Evolutionary conservation across 2,329 filamentous ascomycete species (phyloP), one percentile per base, ranked within the genome.

Genomic region (Westerdykella aurantiaca): DNA sequence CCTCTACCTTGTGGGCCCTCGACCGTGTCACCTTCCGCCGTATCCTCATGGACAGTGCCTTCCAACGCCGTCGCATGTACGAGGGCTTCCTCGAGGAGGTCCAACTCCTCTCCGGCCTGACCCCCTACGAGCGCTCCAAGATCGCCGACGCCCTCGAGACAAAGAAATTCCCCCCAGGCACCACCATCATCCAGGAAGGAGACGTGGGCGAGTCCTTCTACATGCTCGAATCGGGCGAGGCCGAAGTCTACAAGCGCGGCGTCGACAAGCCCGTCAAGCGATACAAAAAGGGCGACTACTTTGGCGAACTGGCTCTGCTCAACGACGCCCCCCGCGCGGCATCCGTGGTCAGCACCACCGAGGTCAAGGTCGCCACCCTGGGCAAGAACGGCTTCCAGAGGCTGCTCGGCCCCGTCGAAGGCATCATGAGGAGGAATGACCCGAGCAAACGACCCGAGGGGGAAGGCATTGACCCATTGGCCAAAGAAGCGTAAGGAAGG

Each of bases 31-130:
- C 93, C 9, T 98, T 98, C 78, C 88, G 93, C 57, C 87, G 93
- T 48, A 97, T 98, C 52, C 77, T 98, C 50, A 96, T 98, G 90
- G 91, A 97, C 71, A 94, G 88, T 33, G 95, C 93, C 3, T 97
- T 96, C 73, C 88, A 94, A 58, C 86, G 91, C 44, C 84, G 93
- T 57, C 86, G 91, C 60, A 91, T 97, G 83, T 97, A 97, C 70
- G 93, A 98, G 71, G 88, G 83, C 56, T 97, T 98, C 75, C 77
- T 98, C 17, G 90, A 95, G 66, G 89, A 95, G 64, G 93, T 97
- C 2, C 88, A 88, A 0, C 77, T 97, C 23, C 79, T 98, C 21
- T 78, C 84, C 2, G 83, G 81, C 17, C 78, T 98, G 44, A 95
- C 90, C 37, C 79, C 86, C 0, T 97, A 97, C 68, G 93, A 98